Conservation (phyloP, 2,329 filamentous ascomycete genomes). For the Rugonectria rugulosa region DNA sequence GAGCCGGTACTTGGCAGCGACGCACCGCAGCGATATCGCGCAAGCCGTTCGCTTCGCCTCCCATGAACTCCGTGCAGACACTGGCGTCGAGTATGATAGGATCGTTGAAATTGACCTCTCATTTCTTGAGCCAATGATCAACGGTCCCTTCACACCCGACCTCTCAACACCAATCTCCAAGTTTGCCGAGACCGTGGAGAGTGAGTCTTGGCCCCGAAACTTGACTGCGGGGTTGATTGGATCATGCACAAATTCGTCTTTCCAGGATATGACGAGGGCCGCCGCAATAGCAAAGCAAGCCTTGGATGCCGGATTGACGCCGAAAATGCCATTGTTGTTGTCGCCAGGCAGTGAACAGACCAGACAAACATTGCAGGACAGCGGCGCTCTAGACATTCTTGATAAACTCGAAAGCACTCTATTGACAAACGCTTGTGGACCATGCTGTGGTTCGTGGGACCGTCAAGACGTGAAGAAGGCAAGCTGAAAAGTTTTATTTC, state of each 20-base stretch:
- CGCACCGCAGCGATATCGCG: conserved; percentile 89
- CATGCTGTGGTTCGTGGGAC: conserved; percentile 96
- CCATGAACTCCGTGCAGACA: conserved; percentile 83
- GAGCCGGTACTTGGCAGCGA: conserved; percentile 93
- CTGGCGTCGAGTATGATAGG: conserved; percentile 90
- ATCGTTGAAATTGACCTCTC: conserved; percentile 90
- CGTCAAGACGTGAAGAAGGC: conserved; percentile 90
- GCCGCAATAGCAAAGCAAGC: conserved; percentile 94
- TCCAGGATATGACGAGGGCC: conserved; percentile 97
- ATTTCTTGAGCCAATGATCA: conserved; percentile 92
- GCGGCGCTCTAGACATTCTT: conserved; percentile 83
- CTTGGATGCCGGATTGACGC: conserved; percentile 88
- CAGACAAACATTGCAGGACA: conserved; percentile 92
- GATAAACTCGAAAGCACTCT: conserved; percentile 86
- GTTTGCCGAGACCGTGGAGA: conserved; percentile 84
- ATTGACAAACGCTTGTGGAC: conserved; percentile 93
- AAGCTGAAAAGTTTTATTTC: no score
- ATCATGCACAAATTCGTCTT: conserved; percentile 98
- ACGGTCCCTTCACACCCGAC: conserved; percentile 96
- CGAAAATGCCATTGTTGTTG: conserved; percentile 90
- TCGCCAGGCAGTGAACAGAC: conserved; percentile 95
- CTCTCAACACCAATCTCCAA: conserved; percentile 89
- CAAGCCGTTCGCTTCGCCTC: conserved; percentile 88
- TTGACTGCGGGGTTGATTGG: conserved; percentile 95
- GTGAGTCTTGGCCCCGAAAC: conserved; percentile 88